Base-by-base conservation (phyloP, 352 stramenopile species). In the Peronospora destructor region DNA sequence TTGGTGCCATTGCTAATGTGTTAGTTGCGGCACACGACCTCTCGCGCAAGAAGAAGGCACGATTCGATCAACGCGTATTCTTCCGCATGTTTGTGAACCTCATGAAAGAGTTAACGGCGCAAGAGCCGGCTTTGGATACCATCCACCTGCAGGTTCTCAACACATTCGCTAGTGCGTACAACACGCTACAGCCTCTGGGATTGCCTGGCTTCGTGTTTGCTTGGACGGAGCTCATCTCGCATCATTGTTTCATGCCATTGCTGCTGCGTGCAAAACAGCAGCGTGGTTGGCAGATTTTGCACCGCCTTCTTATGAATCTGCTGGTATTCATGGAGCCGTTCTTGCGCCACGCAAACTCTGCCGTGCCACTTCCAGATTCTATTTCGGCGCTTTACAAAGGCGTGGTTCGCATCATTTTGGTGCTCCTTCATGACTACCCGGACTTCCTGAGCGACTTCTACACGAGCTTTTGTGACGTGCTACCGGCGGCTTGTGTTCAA, bases 371-470 rank as follows among this genome's bases (percentile, higher is more conserved):
- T 43, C 85, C 80, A 25, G 77, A 94, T 45, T 87, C 94, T 13
- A 91, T 98, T 30, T 88, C 91, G 13, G 77, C 89, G 45, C 76
- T 99, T 44, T 99, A 99, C 78, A 97, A 99, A 72, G 97, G 97
- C 52, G 89, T 88, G n/a, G 74, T 99, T 14, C 92, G 96, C 50
- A 96, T 98, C 37, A 84, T 99, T 39, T 58, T 99, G 33, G 95
- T 99, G 49, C 68, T 99, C 13, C 70, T 99, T 44, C 97, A 99
- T 66, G 97, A 99, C 66, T 99, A 98, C 64, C 96, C 96, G 9
- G 91, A 98, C 54, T 99, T 99, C 60, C 56, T 99, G 21, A 91
- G 85, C 55, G 95, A 97, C 45, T 99, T 98, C 64, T 97, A 99
- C 73, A 84, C 97, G 39, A 98, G 87, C 41, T 98, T 99, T 49